These are phyloP conservation scores for Dichomitus squalens DNA, from an alignment of 1,284 basidiomycete genomes.

Conservation along the genomic window DNA sequence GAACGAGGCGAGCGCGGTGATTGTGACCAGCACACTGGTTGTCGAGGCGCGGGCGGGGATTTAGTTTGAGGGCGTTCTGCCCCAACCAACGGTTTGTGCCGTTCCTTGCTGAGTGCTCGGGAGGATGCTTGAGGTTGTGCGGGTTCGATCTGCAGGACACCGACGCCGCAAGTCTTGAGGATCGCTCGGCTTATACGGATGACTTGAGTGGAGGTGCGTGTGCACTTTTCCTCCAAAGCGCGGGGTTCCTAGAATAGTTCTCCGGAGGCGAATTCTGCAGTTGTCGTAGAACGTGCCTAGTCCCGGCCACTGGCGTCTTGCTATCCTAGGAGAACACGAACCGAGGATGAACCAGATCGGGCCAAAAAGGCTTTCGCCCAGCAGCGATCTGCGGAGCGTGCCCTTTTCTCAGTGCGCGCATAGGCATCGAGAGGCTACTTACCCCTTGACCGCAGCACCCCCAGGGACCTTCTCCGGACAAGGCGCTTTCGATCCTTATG, in stretches of 20 bases:
- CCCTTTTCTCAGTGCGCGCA: too few species aligned
- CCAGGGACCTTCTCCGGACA: too few species aligned
- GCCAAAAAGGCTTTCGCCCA: too few species aligned
- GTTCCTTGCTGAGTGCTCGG: too few species aligned
- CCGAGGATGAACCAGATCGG: too few species aligned
- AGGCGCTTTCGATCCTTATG: too few species aligned
- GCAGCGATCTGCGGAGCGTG: too few species aligned
- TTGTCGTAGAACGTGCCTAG: conserved; percentile 52
- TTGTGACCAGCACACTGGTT: conserved; percentile 44
- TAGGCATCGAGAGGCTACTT: too few species aligned
- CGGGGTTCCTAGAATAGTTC: conserved; percentile 51
- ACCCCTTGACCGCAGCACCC: too few species aligned
- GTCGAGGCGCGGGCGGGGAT: conserved; percentile 56
- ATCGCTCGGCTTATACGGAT: conserved; percentile 41
- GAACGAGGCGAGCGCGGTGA: conserved; percentile 51
- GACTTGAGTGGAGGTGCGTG: conserved; percentile 35
- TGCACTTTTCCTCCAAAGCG: neutral
- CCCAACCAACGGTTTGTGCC: conserved; percentile 47
- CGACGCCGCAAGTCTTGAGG: conserved; percentile 46
- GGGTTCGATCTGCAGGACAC: conserved; percentile 42
- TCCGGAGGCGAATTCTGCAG: conserved; percentile 65
- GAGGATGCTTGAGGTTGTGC: neutral
- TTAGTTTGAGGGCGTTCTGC: conserved; percentile 49
- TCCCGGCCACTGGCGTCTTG: too few species aligned
- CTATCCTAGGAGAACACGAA: too few species aligned